phyloP scores from a whole-genome alignment of 495 filamentous ascomycete genomes.

The Aspergillus steynii region DNA sequence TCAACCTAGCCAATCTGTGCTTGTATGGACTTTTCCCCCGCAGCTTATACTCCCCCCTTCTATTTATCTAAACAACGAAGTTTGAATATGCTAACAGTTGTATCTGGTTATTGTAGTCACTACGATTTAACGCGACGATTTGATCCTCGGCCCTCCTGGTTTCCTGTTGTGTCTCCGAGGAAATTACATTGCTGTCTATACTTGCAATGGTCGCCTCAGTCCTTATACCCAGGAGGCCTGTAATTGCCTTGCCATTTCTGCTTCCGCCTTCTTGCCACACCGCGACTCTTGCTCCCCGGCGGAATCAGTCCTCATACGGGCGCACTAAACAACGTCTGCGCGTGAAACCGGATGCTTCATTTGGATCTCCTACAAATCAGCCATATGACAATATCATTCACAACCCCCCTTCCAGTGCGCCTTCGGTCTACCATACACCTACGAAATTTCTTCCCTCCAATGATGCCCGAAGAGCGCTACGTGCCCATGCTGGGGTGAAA shows the following conservation, averaged over 20 bases:
- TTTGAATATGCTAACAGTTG: background rate
- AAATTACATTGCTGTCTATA: background rate
- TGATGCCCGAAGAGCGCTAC: slow-evolving; percentile 69
- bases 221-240: slow-evolving; percentile 36
- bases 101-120: background rate
- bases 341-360: slow-evolving; percentile 72
- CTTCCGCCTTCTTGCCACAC: slow-evolving; percentile 40
- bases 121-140: too few species aligned
- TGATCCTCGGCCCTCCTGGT: background rate
- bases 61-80: background rate
- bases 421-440: slow-evolving; percentile 84
- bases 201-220: slow-evolving; percentile 33
- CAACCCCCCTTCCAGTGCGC: slow-evolving; percentile 87
- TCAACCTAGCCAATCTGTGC: background rate
- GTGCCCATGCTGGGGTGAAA: slow-evolving; percentile 25
- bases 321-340: slow-evolving; percentile 72
- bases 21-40: background rate
- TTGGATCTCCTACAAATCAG: slow-evolving; percentile 50
- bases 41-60: background rate
- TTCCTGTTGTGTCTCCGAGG: background rate
- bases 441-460: slow-evolving; percentile 80
- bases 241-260: slow-evolving; percentile 45
- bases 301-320: slow-evolving; percentile 67
- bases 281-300: slow-evolving; percentile 33
- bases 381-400: slow-evolving; percentile 72